phyloP scores from a whole-genome alignment of 2,329 filamentous ascomycete genomes.

The Calonectria honghensis region DNA sequence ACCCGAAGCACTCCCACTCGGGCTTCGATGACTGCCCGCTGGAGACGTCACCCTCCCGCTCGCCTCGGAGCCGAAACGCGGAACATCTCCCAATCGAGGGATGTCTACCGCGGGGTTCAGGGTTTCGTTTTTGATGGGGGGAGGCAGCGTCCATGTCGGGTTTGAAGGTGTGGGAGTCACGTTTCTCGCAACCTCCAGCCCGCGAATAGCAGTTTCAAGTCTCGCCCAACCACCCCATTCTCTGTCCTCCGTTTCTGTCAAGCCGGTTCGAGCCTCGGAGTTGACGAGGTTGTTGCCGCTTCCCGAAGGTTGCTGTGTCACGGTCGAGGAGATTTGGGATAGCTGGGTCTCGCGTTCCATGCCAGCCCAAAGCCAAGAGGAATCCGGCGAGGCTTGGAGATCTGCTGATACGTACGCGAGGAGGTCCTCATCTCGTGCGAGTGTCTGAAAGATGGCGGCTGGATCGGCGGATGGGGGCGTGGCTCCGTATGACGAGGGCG shows the following conservation, averaged over 20 bases:
- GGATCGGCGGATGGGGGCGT: conserved; percentile 58
- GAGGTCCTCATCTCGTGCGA: conserved; percentile 85
- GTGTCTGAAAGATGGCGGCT: conserved; percentile 57
- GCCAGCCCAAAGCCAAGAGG: conserved; percentile 88
- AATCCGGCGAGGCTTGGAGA: conserved; percentile 85
- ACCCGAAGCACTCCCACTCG: conserved; percentile 45
- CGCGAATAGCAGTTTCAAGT: conserved; percentile 72
- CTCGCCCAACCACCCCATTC: conserved; percentile 90
- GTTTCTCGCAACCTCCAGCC: conserved; percentile 53
- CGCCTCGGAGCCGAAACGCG: conserved; percentile 56
- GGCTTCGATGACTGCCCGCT: conserved; percentile 49
- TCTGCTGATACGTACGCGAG: conserved; percentile 91
- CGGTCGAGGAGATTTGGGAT: conserved; percentile 48
- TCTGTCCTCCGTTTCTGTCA: conserved; percentile 74
- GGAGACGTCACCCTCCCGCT: conserved; percentile 56
- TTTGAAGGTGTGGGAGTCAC: conserved; percentile 58
- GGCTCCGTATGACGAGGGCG: conserved; percentile 57
- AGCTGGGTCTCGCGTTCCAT: conserved; percentile 69
- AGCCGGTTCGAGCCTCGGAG: conserved; percentile 68
- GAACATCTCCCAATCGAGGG: conserved; percentile 56
- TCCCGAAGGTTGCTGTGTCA: conserved; percentile 47
- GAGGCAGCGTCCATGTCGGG: conserved; percentile 59
- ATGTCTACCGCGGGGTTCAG: conserved; percentile 54
- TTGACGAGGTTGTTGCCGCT: conserved; percentile 64
- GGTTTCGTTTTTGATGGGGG: conserved; percentile 61